phyloP scores from a whole-genome alignment of 2,329 filamentous ascomycete species.

The Exophiala sideris region DNA sequence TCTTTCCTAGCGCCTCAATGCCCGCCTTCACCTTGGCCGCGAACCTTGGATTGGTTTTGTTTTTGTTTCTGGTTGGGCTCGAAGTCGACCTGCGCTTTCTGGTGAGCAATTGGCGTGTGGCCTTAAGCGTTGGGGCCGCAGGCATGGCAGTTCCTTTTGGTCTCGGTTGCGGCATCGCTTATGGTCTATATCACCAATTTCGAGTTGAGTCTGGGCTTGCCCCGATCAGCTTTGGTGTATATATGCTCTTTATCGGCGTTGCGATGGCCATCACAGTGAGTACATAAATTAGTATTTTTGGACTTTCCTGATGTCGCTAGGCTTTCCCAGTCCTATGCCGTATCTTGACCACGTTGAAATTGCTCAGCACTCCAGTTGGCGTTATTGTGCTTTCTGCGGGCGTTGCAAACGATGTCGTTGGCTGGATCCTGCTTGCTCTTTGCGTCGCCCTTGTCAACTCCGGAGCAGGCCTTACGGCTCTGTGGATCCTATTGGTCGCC shows the following conservation, averaged over 20 bases:
- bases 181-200: conserved; percentile 76
- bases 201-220: conserved; percentile 53
- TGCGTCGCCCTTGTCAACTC: conserved; percentile 93
- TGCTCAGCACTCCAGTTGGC: conserved; percentile 78
- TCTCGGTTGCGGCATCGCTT: conserved; percentile 74
- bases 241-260: conserved; percentile 80
- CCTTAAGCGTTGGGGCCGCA: conserved; percentile 70
- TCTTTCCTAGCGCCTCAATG: conserved; percentile 74
- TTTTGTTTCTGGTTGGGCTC: conserved; percentile 81
- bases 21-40: conserved; percentile 73
- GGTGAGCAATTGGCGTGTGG: conserved; percentile 74
- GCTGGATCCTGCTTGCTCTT: conserved; percentile 88
- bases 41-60: conserved; percentile 78
- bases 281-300: background rate
- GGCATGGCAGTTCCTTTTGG: conserved; percentile 83
- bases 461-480: conserved; percentile 71
- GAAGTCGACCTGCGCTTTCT: conserved; percentile 81
- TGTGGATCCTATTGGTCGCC: conserved; percentile 77
- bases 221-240: conserved; percentile 60
- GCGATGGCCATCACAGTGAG: conserved; percentile 83
- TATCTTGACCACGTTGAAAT: conserved; percentile 85
- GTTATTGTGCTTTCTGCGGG: conserved; percentile 86
- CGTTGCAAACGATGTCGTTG: conserved; percentile 86
- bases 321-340: conserved; percentile 87
- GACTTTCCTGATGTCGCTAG: conserved; percentile 33